Evolutionary conservation across 768 basidiomycete species (phyloP).

Genomic region (Serendipita sp.): DNA sequence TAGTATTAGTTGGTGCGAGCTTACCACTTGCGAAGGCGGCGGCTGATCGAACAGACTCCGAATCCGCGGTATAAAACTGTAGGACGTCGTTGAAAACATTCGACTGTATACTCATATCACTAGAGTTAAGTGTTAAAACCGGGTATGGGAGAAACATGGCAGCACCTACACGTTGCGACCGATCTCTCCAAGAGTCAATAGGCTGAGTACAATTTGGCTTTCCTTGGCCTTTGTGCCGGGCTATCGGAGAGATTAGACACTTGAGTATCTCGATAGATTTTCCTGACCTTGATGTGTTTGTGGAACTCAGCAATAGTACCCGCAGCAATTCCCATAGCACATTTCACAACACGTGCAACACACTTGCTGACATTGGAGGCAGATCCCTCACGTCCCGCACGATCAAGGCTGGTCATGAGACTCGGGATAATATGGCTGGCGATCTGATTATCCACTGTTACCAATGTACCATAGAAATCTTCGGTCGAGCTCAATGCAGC

Average conservation of each 20-base stretch:
- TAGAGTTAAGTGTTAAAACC: conserved; percentile 19
- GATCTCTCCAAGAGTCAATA: conserved; percentile 82
- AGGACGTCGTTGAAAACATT: conserved; percentile 66
- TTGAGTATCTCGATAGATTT: neutral
- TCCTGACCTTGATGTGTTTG: conserved; percentile 55
- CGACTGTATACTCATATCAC: conserved; percentile 70
- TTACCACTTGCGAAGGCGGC: conserved; percentile 87
- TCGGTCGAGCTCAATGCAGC: conserved; percentile 67
- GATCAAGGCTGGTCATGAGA: conserved; percentile 49
- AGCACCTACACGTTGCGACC: conserved; percentile 67
- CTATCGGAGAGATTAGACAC: conserved; percentile 3
- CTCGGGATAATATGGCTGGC: conserved; percentile 68
- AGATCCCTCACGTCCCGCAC: conserved; percentile 33
- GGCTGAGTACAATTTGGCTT: conserved; percentile 57
- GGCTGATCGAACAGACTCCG: conserved; percentile 76
- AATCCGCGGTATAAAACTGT: conserved; percentile 54
- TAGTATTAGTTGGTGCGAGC: conserved; percentile 11
- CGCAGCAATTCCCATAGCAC: conserved; percentile 52
- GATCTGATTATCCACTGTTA: conserved; percentile 67
- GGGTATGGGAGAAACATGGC: neutral
- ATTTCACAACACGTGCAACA: conserved; percentile 65
- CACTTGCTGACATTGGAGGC: conserved; percentile 67
- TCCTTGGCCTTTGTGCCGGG: conserved; percentile 30
- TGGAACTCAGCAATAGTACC: conserved; percentile 75
- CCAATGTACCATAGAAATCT: conserved; percentile 65